Conservation (phyloP, 495 filamentous ascomycete genomes). For the Penicillium egyptiacum region DNA sequence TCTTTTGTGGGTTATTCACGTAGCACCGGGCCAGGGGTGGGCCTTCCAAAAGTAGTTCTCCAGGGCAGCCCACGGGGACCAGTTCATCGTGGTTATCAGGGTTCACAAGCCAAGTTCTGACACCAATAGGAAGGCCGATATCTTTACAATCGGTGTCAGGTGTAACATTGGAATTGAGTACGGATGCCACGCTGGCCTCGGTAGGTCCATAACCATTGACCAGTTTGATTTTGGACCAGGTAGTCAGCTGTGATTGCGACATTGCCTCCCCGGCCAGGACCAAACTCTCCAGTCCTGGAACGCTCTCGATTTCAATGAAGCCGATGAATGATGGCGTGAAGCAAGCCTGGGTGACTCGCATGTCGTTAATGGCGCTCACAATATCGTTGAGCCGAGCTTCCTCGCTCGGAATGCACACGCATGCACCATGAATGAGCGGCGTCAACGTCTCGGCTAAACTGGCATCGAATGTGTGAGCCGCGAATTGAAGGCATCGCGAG, state of each 20-base stretch:
- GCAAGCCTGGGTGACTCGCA: conserved; percentile 44
- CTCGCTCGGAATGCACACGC: conserved; percentile 52
- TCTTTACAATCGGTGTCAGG: conserved; percentile 40
- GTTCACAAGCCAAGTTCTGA: conserved; percentile 47
- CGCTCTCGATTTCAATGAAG: conserved; percentile 43
- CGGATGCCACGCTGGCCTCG: conserved; percentile 43
- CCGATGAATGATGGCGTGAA: conserved; percentile 57
- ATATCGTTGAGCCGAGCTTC: conserved; percentile 52
- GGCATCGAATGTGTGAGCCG: conserved; percentile 55
- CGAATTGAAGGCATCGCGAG: conserved; percentile 49
- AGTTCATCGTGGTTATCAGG: conserved; percentile 46
- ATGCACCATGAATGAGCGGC: conserved; percentile 44
- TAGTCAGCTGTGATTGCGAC: conserved; percentile 48
- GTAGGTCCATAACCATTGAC: conserved; percentile 64
- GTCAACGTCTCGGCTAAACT: conserved; percentile 46
- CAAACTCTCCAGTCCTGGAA: conserved; percentile 48
- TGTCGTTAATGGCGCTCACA: conserved; percentile 43
- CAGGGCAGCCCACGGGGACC: conserved; percentile 49
- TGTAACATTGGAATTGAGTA: conserved; percentile 39
- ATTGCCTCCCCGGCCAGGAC: conserved; percentile 57
- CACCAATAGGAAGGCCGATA: conserved; percentile 47
- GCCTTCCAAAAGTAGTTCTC: conserved; percentile 52
- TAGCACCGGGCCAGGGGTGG: conserved; percentile 52
- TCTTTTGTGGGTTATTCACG: conserved; percentile 42
- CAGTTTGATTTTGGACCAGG: conserved; percentile 55